Evolutionary conservation across 257 asterid species (phyloP).

Genomic region (Rubia yunnanensis): DNA sequence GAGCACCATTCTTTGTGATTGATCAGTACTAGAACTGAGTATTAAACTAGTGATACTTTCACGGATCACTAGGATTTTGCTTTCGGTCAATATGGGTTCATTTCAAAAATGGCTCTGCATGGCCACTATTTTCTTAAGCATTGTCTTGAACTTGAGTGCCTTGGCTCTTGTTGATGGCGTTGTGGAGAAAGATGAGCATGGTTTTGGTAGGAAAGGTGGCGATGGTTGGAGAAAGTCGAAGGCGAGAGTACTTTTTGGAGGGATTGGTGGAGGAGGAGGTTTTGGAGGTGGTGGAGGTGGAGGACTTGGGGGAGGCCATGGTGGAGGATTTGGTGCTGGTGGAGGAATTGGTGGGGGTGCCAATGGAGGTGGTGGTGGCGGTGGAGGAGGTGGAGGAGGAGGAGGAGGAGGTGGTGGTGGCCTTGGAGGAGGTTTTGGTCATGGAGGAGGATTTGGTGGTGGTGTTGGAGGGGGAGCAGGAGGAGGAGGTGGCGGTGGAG

Average conservation of each 20-base stretch:
- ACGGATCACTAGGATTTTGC: not conserved
- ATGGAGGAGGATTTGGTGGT: too few species aligned
- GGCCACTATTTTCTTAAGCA: conserved; percentile 15
- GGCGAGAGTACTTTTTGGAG: not conserved
- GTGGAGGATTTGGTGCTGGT: too few species aligned
- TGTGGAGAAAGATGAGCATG: conserved; percentile 12
- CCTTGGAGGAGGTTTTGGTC: too few species aligned
- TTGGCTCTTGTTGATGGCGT: conserved; percentile 16
- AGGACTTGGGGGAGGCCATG: too few species aligned
- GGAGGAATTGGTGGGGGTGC: too few species aligned
- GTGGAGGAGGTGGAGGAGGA: conserved; percentile 16
- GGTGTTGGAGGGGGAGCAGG: too few species aligned
- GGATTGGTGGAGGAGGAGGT: conserved; percentile 7
- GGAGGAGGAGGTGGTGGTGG: too few species aligned
- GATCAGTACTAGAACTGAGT: conserved; percentile 3
- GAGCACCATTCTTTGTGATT: not conserved
- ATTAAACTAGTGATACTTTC: not conserved
- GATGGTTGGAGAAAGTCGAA: conserved; percentile 1
- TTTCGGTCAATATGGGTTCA: conserved; percentile 10
- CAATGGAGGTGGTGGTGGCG: too few species aligned
- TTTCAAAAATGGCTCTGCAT: conserved; percentile 17
- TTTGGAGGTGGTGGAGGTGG: too few species aligned
- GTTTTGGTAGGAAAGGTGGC: conserved; percentile 19
- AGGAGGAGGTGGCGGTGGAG: conserved; percentile 17
- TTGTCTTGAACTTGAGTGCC: conserved; percentile 19